Base-by-base conservation (phyloP, 176 grass and related monocot species). In the Carex pumila region DNA sequence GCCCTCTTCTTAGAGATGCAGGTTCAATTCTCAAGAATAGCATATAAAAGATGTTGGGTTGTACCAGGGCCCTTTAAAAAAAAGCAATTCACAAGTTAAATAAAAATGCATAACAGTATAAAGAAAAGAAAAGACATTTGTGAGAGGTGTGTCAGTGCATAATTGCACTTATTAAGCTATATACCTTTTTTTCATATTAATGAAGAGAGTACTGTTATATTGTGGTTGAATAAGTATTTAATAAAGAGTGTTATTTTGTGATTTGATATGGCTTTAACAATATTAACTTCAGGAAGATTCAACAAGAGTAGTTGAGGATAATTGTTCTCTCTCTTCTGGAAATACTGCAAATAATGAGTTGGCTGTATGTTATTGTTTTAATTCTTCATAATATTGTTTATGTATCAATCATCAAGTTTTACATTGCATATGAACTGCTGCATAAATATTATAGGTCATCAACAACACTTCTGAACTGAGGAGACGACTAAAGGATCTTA, bases 391-490 rank as follows among this genome's bases (percentile, higher is more conserved):
- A 4, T n/a, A 45, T 80, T 83, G 6, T 53, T 6, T 50, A 36
- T 55, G 25, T 18, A 56, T 80, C 7, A 15, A 17, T 7, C 19
- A 43, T 83, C 50, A 11, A 0, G n/a, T 53, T 19, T 12, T 3
- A 29, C 1, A 12, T 18, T 22, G 11, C 10, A 17, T 79, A n/a
- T 87, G 6, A 79, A 36, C 36, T 22, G 71, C 12, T 54, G 12
- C 69, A 15, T n/a, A 0, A 65, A 1, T 87, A 32, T n/a, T 22
- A 6, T 61, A 94, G 89, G 60, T 88, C 17, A 81, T 65, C 12
- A 61, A 49, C 25, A 94, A 91, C 81, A 88, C 87, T 17, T 75
- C 57, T 0, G 87, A 94, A 67, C 32, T 94, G 9, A 79, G 13
- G 54, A 30, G 0, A 36, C 80, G 43, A 7, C 31, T 94, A 12